Conservation (phyloP, 164 flowering plant genomes). For the Nymphaea thermarum region DNA sequence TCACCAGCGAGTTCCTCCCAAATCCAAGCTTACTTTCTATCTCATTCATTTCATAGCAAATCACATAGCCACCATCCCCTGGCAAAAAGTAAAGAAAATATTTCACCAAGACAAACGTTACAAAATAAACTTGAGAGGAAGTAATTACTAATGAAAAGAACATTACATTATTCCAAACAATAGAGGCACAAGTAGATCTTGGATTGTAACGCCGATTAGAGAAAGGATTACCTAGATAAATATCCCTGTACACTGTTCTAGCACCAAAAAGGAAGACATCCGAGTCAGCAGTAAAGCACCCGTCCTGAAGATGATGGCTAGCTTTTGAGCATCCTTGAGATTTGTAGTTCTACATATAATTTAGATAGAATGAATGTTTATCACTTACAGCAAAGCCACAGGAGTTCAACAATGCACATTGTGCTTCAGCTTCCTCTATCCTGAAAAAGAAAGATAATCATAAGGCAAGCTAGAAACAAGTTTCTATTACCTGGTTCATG, state of each 20-base stretch:
- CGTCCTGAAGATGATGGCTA: slow-evolving; percentile 51
- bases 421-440: slow-evolving; percentile 97
- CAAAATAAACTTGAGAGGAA: no score
- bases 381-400: slow-evolving; percentile 76
- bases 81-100: slow-evolving; percentile 4
- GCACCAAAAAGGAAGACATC: slow-evolving; percentile 95
- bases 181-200: background rate
- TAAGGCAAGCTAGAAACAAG: background rate
- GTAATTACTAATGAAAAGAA: background rate
- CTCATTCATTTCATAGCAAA: slow-evolving; percentile 91
- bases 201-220: background rate
- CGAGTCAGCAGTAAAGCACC: slow-evolving; percentile 91
- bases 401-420: slow-evolving; percentile 71
- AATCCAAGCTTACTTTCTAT: slow-evolving; percentile 79
- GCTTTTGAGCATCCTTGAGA: background rate
- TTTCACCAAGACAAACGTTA: no score
- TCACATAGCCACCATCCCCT: slow-evolving; percentile 85
- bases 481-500: background rate
- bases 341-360: background rate
- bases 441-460: slow-evolving; percentile 17
- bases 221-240: slow-evolving; percentile 59
- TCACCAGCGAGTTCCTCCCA: slow-evolving; percentile 89
- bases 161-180: background rate
- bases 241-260: slow-evolving; percentile 84
- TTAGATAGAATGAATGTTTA: slow-evolving; percentile 1